Evolutionary conservation across 2,329 filamentous ascomycete species (phyloP), one percentile per base, ranked within the genome.

Genomic region (Paraphoma sp.): DNA sequence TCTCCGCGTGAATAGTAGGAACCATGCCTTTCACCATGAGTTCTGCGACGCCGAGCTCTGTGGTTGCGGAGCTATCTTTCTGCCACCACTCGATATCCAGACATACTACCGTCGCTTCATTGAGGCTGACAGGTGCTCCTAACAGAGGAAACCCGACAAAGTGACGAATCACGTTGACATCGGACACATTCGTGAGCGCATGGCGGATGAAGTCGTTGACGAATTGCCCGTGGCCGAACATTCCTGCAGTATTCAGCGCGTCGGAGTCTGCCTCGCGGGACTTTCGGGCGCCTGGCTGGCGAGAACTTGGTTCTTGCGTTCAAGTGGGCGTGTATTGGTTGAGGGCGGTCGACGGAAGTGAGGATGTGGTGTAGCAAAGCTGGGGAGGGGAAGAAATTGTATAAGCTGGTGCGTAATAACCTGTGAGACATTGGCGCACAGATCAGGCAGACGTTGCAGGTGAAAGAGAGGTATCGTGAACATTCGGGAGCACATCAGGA

Each of bases 71-170:
- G 23, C 23, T 23, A 23, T 56, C 50, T 9, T 57, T 56, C 29
- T 62, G 53, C 56, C 56, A 66, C 64, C 64, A 67, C 41, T 61
- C 61, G 11, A 55, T 49, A 43, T 63, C 57, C 10, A 63, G 45
- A 23, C 49, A 57, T 36, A 65, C 46, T 6, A 63, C 11, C 14
- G 57, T 23, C 36, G 53, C 33, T 45, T 59, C 41, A 14, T 53
- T 48, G 23, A 60, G 48, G 17, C 9, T n/a, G 23, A 30, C 2
- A 10, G 49, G 49, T 7, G 33, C 43, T 28, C n/a, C 50, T 11
- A 12, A 30, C 6, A 49, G 12, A 10, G 45, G 53, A 30, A 29
- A 44, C 18, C 57, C 57, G 18, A 58, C 40, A 42, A 63, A 63
- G 45, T 60, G 50, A 14, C 47, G 43, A 12, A 63, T 5, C 2